These are phyloP conservation scores for Alternaria metachromatica DNA, from an alignment of 2,329 filamentous ascomycete genomes.

Conservation along the genomic window DNA sequence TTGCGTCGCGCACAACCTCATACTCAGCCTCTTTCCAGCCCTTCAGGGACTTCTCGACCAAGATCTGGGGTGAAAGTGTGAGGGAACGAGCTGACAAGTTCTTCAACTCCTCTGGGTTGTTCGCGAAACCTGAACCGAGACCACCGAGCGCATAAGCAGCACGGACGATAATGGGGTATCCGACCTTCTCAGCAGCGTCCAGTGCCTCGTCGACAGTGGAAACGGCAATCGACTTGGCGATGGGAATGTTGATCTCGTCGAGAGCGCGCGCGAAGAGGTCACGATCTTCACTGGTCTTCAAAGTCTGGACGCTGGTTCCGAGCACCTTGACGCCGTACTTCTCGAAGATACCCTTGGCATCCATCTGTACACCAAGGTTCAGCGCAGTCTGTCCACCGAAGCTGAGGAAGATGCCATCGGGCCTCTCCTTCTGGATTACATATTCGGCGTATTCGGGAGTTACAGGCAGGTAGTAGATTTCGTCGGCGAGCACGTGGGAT, in stretches of 20 bases:
- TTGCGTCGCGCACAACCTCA: constrained; percentile 94
- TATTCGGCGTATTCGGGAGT: constrained; percentile 97
- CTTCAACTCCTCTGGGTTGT: constrained; percentile 90
- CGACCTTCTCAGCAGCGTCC: constrained; percentile 82
- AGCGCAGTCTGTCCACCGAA: constrained; percentile 98
- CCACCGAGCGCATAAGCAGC: constrained; percentile 96
- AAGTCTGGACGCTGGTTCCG: constrained; percentile 90
- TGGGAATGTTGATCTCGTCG: constrained; percentile 96
- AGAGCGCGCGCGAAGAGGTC: constrained; percentile 95
- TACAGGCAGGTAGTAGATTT: constrained; percentile 97
- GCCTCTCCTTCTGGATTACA: constrained; percentile 94
- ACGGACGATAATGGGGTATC: constrained; percentile 97
- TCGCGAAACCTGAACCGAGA: constrained; percentile 93
- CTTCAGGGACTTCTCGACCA: constrained; percentile 98
- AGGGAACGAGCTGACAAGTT: constrained; percentile 92
- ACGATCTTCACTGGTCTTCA: constrained; percentile 94
- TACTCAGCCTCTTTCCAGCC: constrained; percentile 99
- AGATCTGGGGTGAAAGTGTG: constrained; percentile 91
- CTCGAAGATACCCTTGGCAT: constrained; percentile 93
- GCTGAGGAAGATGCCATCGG: constrained; percentile 95
- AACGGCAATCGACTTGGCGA: constrained; percentile 94
- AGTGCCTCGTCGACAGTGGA: constrained; percentile 90
- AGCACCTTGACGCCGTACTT: constrained; percentile 95
- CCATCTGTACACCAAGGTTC: constrained; percentile 96
- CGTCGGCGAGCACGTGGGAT: constrained; percentile 92